Evolutionary conservation across 768 basidiomycete species (phyloP), one percentile per base, ranked within the genome.

Genomic region (Tulasnella sp.): DNA sequence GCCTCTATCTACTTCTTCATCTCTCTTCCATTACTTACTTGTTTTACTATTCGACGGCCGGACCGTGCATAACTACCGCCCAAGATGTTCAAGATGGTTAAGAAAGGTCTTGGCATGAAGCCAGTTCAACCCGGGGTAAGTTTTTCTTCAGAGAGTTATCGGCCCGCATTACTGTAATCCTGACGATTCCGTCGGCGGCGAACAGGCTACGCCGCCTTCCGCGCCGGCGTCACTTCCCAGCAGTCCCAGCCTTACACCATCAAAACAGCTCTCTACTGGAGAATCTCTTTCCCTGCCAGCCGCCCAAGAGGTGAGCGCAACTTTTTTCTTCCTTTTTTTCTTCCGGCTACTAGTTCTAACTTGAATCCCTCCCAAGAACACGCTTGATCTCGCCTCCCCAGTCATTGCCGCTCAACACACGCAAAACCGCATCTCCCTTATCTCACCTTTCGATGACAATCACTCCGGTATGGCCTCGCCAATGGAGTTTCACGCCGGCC

Each of bases 61-160:
- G 62, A 36, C 62, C 62, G 62, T 31, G 31, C 19, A 68, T 31
- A 68, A 68, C 34, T 36, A 4, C 62, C 34, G 18, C 18, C 6
- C 62, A 68, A 68, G 34, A 68, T 68, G 62, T 68, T 68, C 62
- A 68, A 36, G 27, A 36, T 68, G 9, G 62, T 36, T 6, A 68
- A 36, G 62, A 68, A 68, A 68, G 62, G 31, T 34, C 31, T 68
- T 68, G 62, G 62, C 62, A 68, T 68, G 62, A 68, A 68, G 62
- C 62, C 27, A 36, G 62, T 34, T 27, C 31, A 9, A 2, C 34
- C 62, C 2, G 16, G 3, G 5, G 52, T 52, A 24, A 52, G 52
- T 36, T 27, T n/a, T 5, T 68, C 62, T 7, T 18, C 62, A 12
- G 14, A 1, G 24, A 0, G 1, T 31, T 68, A 52, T 52, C 52